A percentile compares a stretch with the other conserved stretches of the same genome.
Conservation (phyloP, 495 filamentous ascomycete species). For the Pseudomonodictys pantanalensis region DNA sequence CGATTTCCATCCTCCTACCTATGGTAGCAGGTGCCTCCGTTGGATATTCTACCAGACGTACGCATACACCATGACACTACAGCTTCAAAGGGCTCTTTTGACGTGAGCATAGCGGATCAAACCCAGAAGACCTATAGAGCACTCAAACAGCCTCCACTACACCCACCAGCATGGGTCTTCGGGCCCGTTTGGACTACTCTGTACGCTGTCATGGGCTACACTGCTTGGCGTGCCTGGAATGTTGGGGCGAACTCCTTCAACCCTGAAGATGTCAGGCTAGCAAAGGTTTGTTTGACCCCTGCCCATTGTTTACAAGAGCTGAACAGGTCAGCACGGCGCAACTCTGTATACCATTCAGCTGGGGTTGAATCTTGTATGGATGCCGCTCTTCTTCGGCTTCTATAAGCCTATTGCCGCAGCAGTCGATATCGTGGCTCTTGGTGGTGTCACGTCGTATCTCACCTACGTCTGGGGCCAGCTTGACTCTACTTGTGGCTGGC, state of each 20-base stretch:
- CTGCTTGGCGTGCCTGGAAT: constrained; percentile 67
- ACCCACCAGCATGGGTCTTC: constrained; percentile 77
- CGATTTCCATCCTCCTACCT: constrained; percentile 67
- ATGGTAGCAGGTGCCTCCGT: constrained; percentile 61
- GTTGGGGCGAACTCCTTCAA: constrained; percentile 56
- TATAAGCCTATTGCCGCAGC: constrained; percentile 69
- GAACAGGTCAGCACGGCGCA: constrained; percentile 52
- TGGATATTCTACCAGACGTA: constrained; percentile 60
- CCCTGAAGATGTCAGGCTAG: constrained; percentile 38
- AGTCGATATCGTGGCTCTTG: constrained; percentile 69
- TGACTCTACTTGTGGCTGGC: constrained; percentile 68
- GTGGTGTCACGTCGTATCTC: constrained; percentile 65
- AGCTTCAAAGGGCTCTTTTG: not conserved
- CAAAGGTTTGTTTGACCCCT: constrained; percentile 41
- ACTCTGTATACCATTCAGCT: constrained; percentile 84
- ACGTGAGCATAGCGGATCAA: constrained; percentile 45
- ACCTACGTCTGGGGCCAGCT: constrained; percentile 70
- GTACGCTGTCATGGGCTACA: constrained; percentile 87
- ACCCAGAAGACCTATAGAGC: constrained; percentile 62
- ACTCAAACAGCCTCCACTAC: constrained; percentile 74
- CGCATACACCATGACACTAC: constrained; percentile 11
- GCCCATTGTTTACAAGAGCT: not conserved
- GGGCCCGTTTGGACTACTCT: constrained; percentile 82
- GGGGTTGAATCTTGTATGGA: constrained; percentile 80
- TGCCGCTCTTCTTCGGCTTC: constrained; percentile 85